Base-by-base conservation (phyloP, 2,329 filamentous ascomycete species). In the Davidsoniella neocaledoniae region DNA sequence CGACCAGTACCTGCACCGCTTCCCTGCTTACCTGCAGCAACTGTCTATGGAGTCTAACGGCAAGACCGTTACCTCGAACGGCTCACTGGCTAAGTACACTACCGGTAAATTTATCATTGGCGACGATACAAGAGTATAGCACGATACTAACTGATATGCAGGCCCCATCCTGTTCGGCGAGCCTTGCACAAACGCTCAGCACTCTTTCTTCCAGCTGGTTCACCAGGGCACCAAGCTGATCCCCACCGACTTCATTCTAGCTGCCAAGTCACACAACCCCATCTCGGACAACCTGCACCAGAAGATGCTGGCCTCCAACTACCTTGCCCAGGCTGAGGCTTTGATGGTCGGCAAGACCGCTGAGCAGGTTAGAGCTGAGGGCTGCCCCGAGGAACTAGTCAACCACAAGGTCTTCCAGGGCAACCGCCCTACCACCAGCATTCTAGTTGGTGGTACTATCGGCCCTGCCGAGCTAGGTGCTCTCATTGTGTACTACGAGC, bases 41-140 rank as follows among this genome's bases (percentile, higher is more conserved):
- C 75, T 98, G 53, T 96, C 90, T 54, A 98, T 98, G 91, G 91
- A 98, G 74, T 96, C 90, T 54, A 98, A 98, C 68, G 91, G 91
- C 63, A 98, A 98, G 76, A 86, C 84, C 54, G 87, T 96, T 62
- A 94, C 90, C 55, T 79, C 77, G n/a, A 86, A 91, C 61, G 82
- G 78, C 52, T 81, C 87, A 37, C 77, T 93, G 54, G 88, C 94
- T 62, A 94, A 94, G 71, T 98, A 98, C 73, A 95, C 88, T 52
- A 98, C 91, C 37, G 90, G 67, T 68, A 56, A 58, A 64, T 53
- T 40, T 26, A n/a, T 7, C 3, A 33, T 33, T 12, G 9, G 29
- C 29, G 29, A 23, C 21, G 29, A 33, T 9, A 33, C 29, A 4
- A 1, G 29, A 12, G 14, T 7, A 36, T 19, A 3, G 16, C 9